Percentiles rank a stretch among this genome's conserved stretches.
These are phyloP conservation scores for Trichosporon ovoides DNA, from an alignment of 1,284 basidiomycete species.

Conservation along the genomic window DNA sequence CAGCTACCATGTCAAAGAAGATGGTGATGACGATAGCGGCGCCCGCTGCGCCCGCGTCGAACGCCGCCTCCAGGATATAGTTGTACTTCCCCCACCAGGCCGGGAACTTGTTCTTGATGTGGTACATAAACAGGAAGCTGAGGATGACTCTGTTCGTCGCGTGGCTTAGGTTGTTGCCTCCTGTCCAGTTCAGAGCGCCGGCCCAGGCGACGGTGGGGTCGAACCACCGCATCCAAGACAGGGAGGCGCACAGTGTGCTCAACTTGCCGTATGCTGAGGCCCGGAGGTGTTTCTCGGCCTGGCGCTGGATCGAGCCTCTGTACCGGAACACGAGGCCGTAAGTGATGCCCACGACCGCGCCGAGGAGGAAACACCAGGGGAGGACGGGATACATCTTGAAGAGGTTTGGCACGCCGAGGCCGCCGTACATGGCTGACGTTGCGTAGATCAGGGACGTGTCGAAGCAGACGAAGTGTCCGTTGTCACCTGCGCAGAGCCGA, in stretches of 20 bases:
- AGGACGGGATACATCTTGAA: conserved; percentile 18
- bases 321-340: neutral
- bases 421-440: conserved; percentile 14
- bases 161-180: conserved; percentile 11
- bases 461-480: conserved; percentile 11
- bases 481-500: conserved; percentile 4
- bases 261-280: neutral
- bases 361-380: conserved; percentile 19
- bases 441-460: conserved; percentile 1
- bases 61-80: conserved; percentile 19
- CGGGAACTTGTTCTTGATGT: conserved; percentile 21
- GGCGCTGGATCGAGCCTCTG: neutral
- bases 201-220: conserved; percentile 14
- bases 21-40: conserved; percentile 17
- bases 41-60: conserved; percentile 17
- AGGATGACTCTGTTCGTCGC: conserved; percentile 11
- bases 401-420: conserved; percentile 10
- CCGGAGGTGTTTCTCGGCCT: too few species aligned
- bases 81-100: conserved; percentile 25
- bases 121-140: conserved; percentile 15
- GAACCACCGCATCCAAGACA: conserved; percentile 4
- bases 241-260: neutral
- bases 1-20: conserved; percentile 4
- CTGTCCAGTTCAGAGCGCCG: conserved; percentile 12
- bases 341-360: conserved; percentile 7